Evolutionary conservation across 257 asterid genomes (phyloP).

Genomic region (Primulina tabacum): DNA sequence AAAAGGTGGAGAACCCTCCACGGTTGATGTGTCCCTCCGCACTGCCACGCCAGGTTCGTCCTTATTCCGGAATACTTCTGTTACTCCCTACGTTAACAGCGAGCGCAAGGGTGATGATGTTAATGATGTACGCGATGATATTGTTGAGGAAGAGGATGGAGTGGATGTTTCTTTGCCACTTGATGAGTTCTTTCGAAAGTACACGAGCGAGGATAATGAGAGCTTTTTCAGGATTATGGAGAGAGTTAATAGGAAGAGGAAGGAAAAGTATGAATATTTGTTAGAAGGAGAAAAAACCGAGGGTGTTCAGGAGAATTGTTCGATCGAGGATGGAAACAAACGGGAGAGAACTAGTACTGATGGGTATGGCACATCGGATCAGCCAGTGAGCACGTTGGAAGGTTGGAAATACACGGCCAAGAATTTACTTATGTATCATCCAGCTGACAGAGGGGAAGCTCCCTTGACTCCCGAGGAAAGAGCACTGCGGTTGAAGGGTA

Average conservation of each 20-base stretch:
- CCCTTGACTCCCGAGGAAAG: slow-evolving; percentile 74
- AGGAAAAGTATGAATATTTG: slow-evolving; percentile 71
- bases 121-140: slow-evolving; percentile 24
- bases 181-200: slow-evolving; percentile 73
- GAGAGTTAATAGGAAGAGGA: slow-evolving; percentile 66
- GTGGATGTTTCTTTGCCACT: slow-evolving; percentile 56
- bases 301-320: slow-evolving; percentile 32
- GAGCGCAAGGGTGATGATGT: slow-evolving; percentile 25
- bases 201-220: slow-evolving; percentile 95
- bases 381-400: slow-evolving; percentile 67
- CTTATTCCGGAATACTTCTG: slow-evolving; percentile 56
- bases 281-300: slow-evolving; percentile 50
- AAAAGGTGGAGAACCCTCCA: slow-evolving; percentile 30
- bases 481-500: slow-evolving; percentile 62
- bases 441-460: slow-evolving; percentile 80
- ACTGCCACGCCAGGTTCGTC: slow-evolving; percentile 72
- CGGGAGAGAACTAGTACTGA: slow-evolving; percentile 60
- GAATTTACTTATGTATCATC: slow-evolving; percentile 89
- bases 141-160: slow-evolving; percentile 33
- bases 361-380: slow-evolving; percentile 90
- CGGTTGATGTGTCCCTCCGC: slow-evolving; percentile 30
- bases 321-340: slow-evolving; percentile 56
- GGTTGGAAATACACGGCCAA: slow-evolving; percentile 88
- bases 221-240: slow-evolving; percentile 68
- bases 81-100: slow-evolving; percentile 52